A percentile compares a stretch with the other conserved stretches of the same genome.
These are phyloP conservation scores for Wickerhamiella qilinensis DNA, from an alignment of 805 yeast genomes.

Conservation along the genomic window DNA sequence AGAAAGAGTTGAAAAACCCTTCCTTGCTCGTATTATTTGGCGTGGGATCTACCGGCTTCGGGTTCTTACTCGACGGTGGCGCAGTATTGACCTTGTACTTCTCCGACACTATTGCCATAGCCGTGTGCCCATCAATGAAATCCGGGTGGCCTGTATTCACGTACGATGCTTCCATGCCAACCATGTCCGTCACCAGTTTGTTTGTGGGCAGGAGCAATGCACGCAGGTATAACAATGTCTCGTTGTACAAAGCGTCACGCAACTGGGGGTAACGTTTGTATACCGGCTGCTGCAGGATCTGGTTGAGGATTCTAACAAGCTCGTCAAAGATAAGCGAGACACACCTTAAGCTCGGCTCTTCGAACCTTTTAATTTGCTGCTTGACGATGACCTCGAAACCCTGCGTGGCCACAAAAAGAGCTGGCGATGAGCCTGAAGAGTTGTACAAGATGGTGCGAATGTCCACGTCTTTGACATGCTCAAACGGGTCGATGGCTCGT, in stretches of 20 bases:
- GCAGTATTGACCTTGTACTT: too few relatives aligned
- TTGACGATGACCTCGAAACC: conserved; percentile 91
- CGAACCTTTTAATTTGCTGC: conserved; percentile 84
- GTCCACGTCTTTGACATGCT: conserved; percentile 87
- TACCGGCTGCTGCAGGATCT: conserved; percentile 64
- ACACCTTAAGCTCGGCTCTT: conserved; percentile 83
- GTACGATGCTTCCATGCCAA: conserved; percentile 75
- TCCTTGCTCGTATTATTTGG: conserved; percentile 15
- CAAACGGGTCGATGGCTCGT: conserved; percentile 84
- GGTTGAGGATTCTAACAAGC: conserved; percentile 76
- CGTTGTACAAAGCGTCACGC: conserved; percentile 70
- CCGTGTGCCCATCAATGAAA: conserved; percentile 83
- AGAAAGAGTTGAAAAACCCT: conserved; percentile 93
- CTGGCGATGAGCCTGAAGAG: conserved; percentile 91
- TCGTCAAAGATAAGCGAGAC: conserved; percentile 88
- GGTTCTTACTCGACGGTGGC: conserved; percentile 73
- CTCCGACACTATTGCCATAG: conserved; percentile 85
- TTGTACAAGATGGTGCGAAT: conserved; percentile 95
- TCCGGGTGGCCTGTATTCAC: conserved; percentile 98
- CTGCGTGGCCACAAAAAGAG: conserved; percentile 90
- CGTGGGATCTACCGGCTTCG: conserved; percentile 23
- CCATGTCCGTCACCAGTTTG: conserved; percentile 67
- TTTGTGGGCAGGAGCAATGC: conserved; percentile 75
- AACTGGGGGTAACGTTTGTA: conserved; percentile 85
- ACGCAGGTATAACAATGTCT: conserved; percentile 66